A percentile compares a stretch with the other conserved stretches of the same genome.
Evolutionary conservation across 78 protist species (phyloP).

Genomic region (Parvularia atlantis): DNA sequence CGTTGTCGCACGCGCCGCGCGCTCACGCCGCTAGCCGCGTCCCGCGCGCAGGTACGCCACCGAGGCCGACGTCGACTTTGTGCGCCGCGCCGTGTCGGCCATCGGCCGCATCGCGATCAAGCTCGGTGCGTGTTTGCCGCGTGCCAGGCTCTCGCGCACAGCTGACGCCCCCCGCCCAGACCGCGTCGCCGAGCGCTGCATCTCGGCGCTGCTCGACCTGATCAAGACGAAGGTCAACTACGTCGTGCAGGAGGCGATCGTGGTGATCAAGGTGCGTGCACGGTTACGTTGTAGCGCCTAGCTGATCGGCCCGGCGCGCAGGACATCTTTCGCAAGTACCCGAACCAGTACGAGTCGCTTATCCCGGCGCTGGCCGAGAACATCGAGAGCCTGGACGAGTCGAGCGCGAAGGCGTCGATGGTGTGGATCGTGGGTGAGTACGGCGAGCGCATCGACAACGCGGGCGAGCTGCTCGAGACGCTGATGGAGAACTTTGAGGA

Average conservation of each 20-base stretch:
- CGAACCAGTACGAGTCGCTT: constrained; percentile 89
- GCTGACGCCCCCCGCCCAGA: neutral
- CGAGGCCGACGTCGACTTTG: constrained; percentile 96
- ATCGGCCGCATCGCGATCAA: constrained; percentile 96
- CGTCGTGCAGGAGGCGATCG: constrained; percentile 98
- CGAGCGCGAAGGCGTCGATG: constrained; percentile 95
- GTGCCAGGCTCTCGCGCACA: too few species aligned
- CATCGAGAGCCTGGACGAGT: constrained; percentile 96
- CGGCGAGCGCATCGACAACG: constrained; percentile 96
- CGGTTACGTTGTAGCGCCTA: too few species aligned
- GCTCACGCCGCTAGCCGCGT: too few species aligned
- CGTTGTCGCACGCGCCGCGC: too few species aligned
- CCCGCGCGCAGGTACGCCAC: constrained; percentile 65
- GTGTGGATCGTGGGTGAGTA: constrained; percentile 99
- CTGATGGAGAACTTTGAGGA: constrained; percentile 84
- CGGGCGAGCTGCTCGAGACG: constrained; percentile 78
- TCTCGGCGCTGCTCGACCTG: constrained; percentile 83
- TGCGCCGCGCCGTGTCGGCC: constrained; percentile 88
- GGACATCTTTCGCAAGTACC: constrained; percentile 96
- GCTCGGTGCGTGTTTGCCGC: constrained; percentile 62
- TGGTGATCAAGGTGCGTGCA: constrained; percentile 77
- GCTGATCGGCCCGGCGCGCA: too few species aligned
- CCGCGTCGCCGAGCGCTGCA: constrained; percentile 66
- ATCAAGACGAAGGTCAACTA: constrained; percentile 93
- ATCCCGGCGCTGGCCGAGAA: constrained; percentile 93